Evolutionary conservation across 1,284 basidiomycete genomes (phyloP).

Genomic region (Moesziomyces sp.): DNA sequence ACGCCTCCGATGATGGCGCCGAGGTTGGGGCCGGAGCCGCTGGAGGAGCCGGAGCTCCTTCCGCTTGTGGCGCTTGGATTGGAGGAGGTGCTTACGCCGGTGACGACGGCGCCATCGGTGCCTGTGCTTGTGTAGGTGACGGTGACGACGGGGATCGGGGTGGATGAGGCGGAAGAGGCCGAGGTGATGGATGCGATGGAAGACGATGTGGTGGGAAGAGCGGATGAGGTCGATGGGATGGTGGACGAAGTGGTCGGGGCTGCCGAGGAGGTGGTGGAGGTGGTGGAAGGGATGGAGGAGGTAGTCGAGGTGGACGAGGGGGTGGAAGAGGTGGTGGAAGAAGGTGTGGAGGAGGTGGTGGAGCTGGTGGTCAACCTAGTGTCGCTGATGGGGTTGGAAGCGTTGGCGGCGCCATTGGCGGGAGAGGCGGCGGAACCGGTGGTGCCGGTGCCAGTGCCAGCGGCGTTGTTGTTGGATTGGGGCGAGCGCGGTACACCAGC

Average conservation of each 20-base stretch:
- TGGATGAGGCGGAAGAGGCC: conserved; percentile 2
- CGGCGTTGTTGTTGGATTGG: conserved; percentile 8
- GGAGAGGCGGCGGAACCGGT: conserved; percentile 1
- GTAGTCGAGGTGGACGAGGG: conserved; percentile 12
- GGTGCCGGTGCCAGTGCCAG: neutral
- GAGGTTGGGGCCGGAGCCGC: conserved; percentile 40
- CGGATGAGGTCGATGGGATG: conserved; percentile 9
- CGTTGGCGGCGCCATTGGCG: neutral
- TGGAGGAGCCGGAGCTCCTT: conserved; percentile 6
- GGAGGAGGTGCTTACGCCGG: conserved; percentile 27
- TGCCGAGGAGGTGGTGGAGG: conserved; percentile 18
- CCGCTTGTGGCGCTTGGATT: conserved; percentile 12
- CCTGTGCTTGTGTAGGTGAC: conserved; percentile 36
- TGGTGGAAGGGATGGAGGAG: conserved; percentile 6
- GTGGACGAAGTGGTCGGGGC: conserved; percentile 9
- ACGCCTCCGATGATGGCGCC: conserved; percentile 57
- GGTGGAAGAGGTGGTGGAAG: conserved; percentile 17
- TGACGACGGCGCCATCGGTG: conserved; percentile 26
- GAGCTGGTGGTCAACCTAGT: conserved; percentile 7
- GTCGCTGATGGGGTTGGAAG: conserved; percentile 1
- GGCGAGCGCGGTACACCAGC: conserved; percentile 25
- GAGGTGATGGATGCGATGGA: conserved; percentile 3
- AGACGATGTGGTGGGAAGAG: conserved; percentile 11
- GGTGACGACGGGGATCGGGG: conserved; percentile 34
- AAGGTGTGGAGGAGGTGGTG: conserved; percentile 5